A percentile compares a stretch with the other conserved stretches of the same genome.
phyloP scores from a whole-genome alignment of 1,284 basidiomycete species.

The Fomes fomentarius region DNA sequence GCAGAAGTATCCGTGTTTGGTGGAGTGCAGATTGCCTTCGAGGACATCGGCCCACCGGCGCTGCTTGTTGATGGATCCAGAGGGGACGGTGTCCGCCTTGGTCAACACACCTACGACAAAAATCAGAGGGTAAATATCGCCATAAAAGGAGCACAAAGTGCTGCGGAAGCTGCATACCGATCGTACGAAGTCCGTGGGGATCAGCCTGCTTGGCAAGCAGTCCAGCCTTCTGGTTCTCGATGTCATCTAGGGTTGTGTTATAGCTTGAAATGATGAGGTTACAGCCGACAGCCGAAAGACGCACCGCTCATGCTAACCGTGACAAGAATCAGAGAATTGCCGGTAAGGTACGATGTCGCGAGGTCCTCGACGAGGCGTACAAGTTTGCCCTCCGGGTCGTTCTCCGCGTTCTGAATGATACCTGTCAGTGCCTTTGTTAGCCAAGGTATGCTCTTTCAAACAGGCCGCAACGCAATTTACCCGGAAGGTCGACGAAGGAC shows the following conservation, averaged over 20 bases:
- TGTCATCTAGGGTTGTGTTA: constrained; percentile 50
- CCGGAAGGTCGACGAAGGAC: constrained; percentile 49
- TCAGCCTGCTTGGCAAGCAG: constrained; percentile 55
- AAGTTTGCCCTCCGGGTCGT: constrained; percentile 22
- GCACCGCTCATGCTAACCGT: constrained; percentile 63
- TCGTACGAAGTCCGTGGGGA: constrained; percentile 55
- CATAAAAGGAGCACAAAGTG: not conserved
- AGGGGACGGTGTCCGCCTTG: constrained; percentile 58
- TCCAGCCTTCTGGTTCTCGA: constrained; percentile 63
- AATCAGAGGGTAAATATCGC: not conserved
- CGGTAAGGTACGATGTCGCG: constrained; percentile 46
- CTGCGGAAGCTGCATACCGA: constrained; percentile 51
- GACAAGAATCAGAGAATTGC: constrained; percentile 52
- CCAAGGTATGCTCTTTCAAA: constrained; percentile 20
- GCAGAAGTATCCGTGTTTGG: constrained; percentile 66
- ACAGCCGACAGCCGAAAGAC: no score
- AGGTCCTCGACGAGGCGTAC: constrained; percentile 50
- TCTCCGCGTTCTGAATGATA: constrained; percentile 56
- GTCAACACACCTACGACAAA: constrained; percentile 56
- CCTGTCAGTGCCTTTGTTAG: constrained; percentile 37
- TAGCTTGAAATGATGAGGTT: not conserved
- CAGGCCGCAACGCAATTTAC: constrained; percentile 25
- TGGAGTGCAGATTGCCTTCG: constrained; percentile 43
- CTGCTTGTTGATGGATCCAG: constrained; percentile 44
- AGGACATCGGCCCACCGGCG: constrained; percentile 52